Conservation (phyloP, 148 eudicot species). For the Rhododendron vialii region DNA sequence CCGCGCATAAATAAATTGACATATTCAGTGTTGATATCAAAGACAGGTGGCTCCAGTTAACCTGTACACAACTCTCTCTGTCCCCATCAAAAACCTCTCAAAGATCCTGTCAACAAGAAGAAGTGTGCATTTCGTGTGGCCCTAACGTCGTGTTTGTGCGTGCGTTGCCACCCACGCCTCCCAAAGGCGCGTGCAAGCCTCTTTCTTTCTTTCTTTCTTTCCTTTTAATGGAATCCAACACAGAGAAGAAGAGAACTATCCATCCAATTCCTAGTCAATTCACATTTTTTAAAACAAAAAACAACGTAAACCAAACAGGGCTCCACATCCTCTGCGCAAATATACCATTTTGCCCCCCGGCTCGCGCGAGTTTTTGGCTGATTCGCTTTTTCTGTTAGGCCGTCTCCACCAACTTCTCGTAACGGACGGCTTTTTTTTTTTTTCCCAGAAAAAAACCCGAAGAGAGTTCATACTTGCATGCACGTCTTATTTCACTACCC, state of each 20-base stretch:
- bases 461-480: neutral
- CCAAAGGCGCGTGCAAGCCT: neutral
- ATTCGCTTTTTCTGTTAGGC: neutral
- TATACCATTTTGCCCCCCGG: neutral
- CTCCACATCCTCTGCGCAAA: neutral
- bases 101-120: neutral
- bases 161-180: neutral
- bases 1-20: no score
- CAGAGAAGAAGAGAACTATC: neutral
- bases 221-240: neutral
- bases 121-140: neutral
- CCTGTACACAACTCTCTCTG: neutral
- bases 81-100: neutral
- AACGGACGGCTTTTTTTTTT: neutral
- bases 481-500: neutral
- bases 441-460: neutral
- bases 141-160: neutral
- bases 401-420: neutral
- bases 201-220: neutral
- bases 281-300: neutral
- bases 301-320: neutral
- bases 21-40: no score
- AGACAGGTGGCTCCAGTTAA: neutral
- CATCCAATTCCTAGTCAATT: neutral
- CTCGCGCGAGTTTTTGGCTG: neutral